A percentile compares a stretch with the other conserved stretches of the same genome.
These are phyloP conservation scores for Telopea speciosissima DNA, from an alignment of 177 flowering plant species.

Conservation along the genomic window DNA sequence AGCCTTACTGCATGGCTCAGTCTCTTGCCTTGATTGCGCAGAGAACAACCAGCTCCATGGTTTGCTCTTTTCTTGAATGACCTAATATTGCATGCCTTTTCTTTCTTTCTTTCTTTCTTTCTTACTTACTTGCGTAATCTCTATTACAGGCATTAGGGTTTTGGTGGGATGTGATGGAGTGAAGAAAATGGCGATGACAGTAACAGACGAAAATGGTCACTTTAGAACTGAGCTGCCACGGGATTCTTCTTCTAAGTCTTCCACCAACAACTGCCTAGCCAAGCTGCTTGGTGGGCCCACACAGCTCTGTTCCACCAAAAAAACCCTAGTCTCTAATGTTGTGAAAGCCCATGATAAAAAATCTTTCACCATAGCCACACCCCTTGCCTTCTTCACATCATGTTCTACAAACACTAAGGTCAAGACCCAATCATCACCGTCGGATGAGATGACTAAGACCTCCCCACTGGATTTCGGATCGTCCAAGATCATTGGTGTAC, in stretches of 20 bases:
- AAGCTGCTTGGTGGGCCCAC: constrained; percentile 44
- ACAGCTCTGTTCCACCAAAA: constrained; percentile 33
- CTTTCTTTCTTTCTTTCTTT: not conserved
- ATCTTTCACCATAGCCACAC: constrained; percentile 38
- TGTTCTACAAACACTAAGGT: constrained; percentile 23
- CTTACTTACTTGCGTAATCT: no score
- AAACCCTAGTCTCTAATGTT: constrained; percentile 30
- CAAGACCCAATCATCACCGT: not conserved
- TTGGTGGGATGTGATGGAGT: constrained; percentile 48
- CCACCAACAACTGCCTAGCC: constrained; percentile 42
- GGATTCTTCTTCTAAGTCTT: not conserved
- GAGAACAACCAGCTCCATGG: constrained; percentile 31
- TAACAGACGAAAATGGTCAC: constrained; percentile 40
- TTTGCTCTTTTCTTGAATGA: constrained; percentile 10
- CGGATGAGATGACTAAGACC: not conserved
- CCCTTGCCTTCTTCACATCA: constrained; percentile 39
- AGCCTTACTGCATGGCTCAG: constrained; percentile 30
- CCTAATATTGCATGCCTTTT: no score
- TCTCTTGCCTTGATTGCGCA: constrained; percentile 46
- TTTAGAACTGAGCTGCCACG: constrained; percentile 40
- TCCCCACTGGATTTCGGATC: constrained; percentile 20
- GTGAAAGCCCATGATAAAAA: constrained; percentile 13
- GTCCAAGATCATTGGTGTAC: constrained; percentile 62
- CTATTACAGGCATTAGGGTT: constrained; percentile 44
- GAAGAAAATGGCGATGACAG: constrained; percentile 29